Percentiles rank a stretch among this genome's conserved stretches.
Evolutionary conservation across 1,284 basidiomycete species (phyloP).

Genomic region (Austroboletus niveus): DNA sequence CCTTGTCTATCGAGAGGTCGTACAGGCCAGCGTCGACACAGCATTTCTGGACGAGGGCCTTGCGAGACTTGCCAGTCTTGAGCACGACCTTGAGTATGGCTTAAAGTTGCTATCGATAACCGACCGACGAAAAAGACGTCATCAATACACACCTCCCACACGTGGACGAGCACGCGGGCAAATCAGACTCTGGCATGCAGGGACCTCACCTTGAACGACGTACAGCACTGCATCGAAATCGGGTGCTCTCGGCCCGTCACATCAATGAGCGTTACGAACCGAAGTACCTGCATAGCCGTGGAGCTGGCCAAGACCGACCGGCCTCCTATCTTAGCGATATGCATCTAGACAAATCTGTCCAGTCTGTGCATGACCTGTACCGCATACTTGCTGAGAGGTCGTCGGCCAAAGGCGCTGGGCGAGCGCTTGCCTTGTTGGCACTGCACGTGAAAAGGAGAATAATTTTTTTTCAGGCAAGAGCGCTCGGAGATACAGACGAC

Average conservation of each 20-base stretch:
- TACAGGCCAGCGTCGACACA: constrained; percentile 27
- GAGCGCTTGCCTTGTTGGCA: constrained; percentile 19
- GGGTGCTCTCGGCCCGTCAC: constrained; percentile 26
- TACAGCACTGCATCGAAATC: constrained; percentile 25
- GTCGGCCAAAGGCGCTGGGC: neutral
- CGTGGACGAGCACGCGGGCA: neutral
- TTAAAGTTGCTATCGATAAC: constrained; percentile 22
- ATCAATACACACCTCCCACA: neutral
- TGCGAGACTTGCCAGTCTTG: constrained; percentile 15
- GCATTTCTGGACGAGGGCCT: constrained; percentile 23
- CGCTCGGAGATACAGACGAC: no score
- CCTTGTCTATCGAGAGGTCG: constrained; percentile 24
- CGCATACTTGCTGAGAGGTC: constrained; percentile 15
- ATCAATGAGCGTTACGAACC: constrained; percentile 24
- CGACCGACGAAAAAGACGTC: neutral
- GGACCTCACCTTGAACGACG: constrained; percentile 25
- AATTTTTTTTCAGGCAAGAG: no score
- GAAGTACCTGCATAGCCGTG: constrained; percentile 20
- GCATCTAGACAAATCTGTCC: constrained; percentile 22
- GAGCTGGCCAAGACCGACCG: constrained; percentile 13
- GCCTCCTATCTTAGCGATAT: constrained; percentile 16
- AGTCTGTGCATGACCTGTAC: no score
- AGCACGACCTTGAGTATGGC: constrained; percentile 17
- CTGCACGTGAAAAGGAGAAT: constrained; percentile 7
- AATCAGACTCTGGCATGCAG: neutral